A percentile compares a stretch with the other conserved stretches of the same genome.
phyloP scores from a whole-genome alignment of 305 asterid genomes.

The Fraxinus baroniana region DNA sequence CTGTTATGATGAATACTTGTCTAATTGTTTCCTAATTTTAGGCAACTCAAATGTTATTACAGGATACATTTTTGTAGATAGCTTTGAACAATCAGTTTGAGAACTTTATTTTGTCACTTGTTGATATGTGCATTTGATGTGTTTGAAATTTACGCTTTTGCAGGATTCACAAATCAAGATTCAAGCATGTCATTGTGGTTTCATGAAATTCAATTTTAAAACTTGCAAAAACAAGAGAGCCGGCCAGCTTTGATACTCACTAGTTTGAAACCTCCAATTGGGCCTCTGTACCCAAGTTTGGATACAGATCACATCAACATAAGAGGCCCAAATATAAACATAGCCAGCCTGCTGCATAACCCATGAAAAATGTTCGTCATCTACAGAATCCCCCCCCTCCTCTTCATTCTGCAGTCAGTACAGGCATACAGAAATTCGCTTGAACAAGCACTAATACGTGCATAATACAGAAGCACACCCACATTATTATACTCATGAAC shows the following conservation, averaged over 20 bases:
- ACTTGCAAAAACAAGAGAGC: not conserved
- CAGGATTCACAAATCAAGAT: not conserved
- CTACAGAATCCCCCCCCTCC: not conserved
- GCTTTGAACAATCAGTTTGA: not conserved
- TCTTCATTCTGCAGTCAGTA: not conserved
- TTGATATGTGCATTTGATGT: not conserved
- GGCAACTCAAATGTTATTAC: not conserved
- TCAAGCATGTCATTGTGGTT: conserved; percentile 10
- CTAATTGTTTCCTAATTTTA: not conserved
- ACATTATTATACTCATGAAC: not conserved
- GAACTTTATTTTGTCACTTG: not conserved
- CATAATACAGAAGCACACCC: not conserved
- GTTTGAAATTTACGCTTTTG: not conserved
- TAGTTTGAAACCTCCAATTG: not conserved
- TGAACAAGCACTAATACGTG: not conserved
- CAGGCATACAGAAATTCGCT: not conserved
- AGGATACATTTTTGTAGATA: not conserved
- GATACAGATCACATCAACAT: not conserved
- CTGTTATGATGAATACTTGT: not conserved
- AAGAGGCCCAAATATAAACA: not conserved
- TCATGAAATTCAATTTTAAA: not conserved
- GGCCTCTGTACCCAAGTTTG: not conserved
- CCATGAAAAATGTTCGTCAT: not conserved
- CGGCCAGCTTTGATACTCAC: not conserved
- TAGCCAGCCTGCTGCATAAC: not conserved